Evolutionary conservation across 1,284 basidiomycete genomes (phyloP), one percentile per base, ranked within the genome.

Genomic region (Apiotrichum montevideense): DNA sequence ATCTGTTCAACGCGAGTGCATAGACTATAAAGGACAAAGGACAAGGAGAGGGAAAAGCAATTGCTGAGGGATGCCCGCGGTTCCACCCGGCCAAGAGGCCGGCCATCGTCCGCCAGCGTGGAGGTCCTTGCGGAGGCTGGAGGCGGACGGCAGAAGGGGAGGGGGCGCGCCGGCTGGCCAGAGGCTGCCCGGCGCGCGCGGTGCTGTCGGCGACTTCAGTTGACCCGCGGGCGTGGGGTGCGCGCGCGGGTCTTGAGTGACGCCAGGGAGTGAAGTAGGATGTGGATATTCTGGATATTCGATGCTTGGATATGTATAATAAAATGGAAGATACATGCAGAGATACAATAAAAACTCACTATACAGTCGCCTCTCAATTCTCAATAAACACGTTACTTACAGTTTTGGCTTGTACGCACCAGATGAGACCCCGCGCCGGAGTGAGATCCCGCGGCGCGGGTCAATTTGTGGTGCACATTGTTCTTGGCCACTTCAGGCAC

Each of bases 401-500:
- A 39, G 14, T n/a, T 39, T 7, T 21, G 14, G 14, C 8, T 52
- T 63, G 58, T 63, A 14, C 33, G 61, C 61, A 63, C 61, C 48
- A 54, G 14, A 63, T 63, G 61, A 63, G 61, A 63, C 61, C 61
- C 61, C 58, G 58, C 58, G 52, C 44, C 50, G 58, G 58, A 63
- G 61, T 63, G 44, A 13, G 42, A 34, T 44, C 54, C 7, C 58
- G 58, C 62, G 52, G 42, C 47, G 58, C 62, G 46, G 62, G 58
- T 60, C 62, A 56, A 63, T 60, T 63, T 60, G 46, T 50, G 51
- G 56, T 43, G 53, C 58, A 32, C 37, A n/a, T 69, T 60, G 54
- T 32, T 73, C 56, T 73, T 42, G 71, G 70, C 71, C 69, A 68
- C 66, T 72, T 73, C 71, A 72, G 71, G 71, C 72, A 73, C 65